phyloP scores from a whole-genome alignment of 2,329 filamentous ascomycete species.

The Zarea fungicola region DNA sequence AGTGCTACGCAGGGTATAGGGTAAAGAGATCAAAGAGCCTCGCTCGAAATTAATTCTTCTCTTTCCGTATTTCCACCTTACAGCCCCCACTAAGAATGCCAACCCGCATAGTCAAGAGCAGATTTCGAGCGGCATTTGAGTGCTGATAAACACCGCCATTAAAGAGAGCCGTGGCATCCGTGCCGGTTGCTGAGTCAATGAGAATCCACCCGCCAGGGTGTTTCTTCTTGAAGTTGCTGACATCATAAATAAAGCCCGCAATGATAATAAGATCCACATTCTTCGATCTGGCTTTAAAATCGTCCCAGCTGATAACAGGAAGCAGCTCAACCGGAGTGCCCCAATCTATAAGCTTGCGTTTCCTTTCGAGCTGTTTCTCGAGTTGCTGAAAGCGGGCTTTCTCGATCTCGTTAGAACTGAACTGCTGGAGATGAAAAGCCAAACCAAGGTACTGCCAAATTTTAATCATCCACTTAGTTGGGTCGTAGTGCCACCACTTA shows the following conservation, averaged over 20 bases:
- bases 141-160: conserved; percentile 88
- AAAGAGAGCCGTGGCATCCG: conserved; percentile 86
- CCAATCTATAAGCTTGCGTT: conserved; percentile 78
- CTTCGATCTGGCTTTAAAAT: conserved; percentile 70
- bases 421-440: conserved; percentile 83
- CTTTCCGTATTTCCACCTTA: conserved; percentile 94
- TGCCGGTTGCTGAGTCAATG: conserved; percentile 76
- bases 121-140: conserved; percentile 84
- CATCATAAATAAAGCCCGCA: conserved; percentile 81
- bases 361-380: conserved; percentile 90
- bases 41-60: too few relatives aligned
- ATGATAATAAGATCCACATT: conserved; percentile 67
- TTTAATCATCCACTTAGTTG: conserved; percentile 87
- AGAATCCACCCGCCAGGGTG: conserved; percentile 85
- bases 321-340: conserved; percentile 79
- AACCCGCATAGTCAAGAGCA: conserved; percentile 81
- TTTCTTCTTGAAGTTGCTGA: conserved; percentile 78
- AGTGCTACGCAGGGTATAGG: too few relatives aligned
- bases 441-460: conserved; percentile 77
- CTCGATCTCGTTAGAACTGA: conserved; percentile 87
- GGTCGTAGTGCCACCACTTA: conserved; percentile 86
- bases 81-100: conserved; percentile 82
- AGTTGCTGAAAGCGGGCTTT: conserved; percentile 84
- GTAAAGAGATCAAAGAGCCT: too few relatives aligned
- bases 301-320: conserved; percentile 81